Percentiles rank a stretch among this genome's conserved stretches.
Evolutionary conservation across 2,329 filamentous ascomycete species (phyloP).

Genomic region (Aureobasidium melanogenum): DNA sequence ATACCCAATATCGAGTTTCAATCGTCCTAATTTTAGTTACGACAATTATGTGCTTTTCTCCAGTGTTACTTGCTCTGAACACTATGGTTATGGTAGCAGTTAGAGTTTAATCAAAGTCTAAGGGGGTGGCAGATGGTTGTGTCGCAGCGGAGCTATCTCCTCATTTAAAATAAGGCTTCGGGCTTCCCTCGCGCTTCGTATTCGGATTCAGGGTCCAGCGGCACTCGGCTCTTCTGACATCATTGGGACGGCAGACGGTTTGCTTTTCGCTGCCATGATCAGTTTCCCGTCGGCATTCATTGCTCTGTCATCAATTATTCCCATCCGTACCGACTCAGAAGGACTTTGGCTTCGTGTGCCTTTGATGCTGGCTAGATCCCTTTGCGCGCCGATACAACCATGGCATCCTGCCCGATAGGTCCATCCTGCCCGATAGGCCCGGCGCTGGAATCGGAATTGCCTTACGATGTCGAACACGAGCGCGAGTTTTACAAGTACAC

Average conservation of each 20-base stretch:
- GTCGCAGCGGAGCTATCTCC: neutral
- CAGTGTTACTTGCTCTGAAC: too few species aligned
- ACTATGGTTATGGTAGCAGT: too few species aligned
- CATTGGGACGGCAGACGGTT: neutral
- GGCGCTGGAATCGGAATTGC: neutral
- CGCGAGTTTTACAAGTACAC: conserved; percentile 26
- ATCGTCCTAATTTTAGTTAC: neutral
- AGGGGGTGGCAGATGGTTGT: too few species aligned
- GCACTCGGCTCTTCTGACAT: neutral
- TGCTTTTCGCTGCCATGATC: neutral
- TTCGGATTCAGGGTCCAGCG: neutral
- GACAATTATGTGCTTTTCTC: too few species aligned
- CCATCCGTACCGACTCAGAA: neutral
- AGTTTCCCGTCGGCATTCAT: neutral
- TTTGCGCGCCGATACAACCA: neutral
- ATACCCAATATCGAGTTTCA: neutral
- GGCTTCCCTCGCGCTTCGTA: too few species aligned
- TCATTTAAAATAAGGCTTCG: too few species aligned
- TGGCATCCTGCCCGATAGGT: neutral
- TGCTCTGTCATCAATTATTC: neutral
- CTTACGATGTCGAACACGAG: conserved; percentile 21
- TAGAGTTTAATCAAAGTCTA: too few species aligned
- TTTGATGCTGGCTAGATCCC: neutral
- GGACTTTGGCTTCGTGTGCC: neutral
- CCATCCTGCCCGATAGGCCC: neutral